These are phyloP conservation scores for Schizophyllum commune DNA, from an alignment of 1,284 basidiomycete genomes.

Conservation along the genomic window DNA sequence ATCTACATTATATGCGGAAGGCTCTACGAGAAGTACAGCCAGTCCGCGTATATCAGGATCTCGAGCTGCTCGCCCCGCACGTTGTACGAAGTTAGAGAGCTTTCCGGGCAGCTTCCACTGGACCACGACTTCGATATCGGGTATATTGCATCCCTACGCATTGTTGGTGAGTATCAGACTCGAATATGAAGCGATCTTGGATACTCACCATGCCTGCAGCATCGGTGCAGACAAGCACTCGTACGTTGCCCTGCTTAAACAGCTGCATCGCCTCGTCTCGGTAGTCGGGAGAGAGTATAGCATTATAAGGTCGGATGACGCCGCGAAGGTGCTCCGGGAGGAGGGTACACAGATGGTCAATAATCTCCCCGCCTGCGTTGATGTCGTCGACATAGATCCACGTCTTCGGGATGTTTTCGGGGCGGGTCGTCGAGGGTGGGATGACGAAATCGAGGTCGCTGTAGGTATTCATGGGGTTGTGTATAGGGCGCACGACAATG, in stretches of 20 bases:
- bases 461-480: slow-evolving; percentile 27
- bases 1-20: slow-evolving; percentile 16
- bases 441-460: slow-evolving; percentile 31
- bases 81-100: slow-evolving; percentile 22
- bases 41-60: slow-evolving; percentile 12
- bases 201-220: slow-evolving; percentile 27
- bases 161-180: not conserved
- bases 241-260: slow-evolving; percentile 19
- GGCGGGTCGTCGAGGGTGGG: slow-evolving; percentile 4
- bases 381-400: slow-evolving; percentile 24
- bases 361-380: slow-evolving; percentile 15
- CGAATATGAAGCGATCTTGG: no score
- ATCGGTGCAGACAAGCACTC: slow-evolving; percentile 26
- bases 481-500: slow-evolving; percentile 27
- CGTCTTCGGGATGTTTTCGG: slow-evolving; percentile 13
- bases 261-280: slow-evolving; percentile 4
- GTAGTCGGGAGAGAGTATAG: slow-evolving; percentile 14
- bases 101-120: slow-evolving; percentile 25
- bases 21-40: slow-evolving; percentile 23
- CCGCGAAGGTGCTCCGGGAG: slow-evolving; percentile 15
- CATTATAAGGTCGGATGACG: slow-evolving; percentile 22
- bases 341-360: slow-evolving; percentile 15
- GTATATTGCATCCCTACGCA: slow-evolving; percentile 25
- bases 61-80: slow-evolving; percentile 21
- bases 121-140: slow-evolving; percentile 24